Conservation (phyloP, 495 filamentous ascomycete genomes). For the Penicillium turbatum region DNA sequence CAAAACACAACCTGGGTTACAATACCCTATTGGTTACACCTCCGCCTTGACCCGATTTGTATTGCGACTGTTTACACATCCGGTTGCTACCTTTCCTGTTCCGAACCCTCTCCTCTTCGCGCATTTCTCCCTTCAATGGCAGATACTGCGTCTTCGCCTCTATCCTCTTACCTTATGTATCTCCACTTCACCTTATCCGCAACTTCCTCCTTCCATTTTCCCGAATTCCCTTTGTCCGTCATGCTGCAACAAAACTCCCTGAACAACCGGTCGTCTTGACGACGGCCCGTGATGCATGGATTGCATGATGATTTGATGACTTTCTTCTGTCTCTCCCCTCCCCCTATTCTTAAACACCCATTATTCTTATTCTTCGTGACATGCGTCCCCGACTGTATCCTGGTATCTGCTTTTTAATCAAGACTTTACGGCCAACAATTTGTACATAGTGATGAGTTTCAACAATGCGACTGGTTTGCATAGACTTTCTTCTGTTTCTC, state of each 20-base stretch:
- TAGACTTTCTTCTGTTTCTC: background rate
- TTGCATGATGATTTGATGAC: slow-evolving; percentile 7
- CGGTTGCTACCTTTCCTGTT: background rate
- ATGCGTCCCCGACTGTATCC: slow-evolving; percentile 9
- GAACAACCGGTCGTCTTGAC: slow-evolving; percentile 4
- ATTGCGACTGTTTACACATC: background rate
- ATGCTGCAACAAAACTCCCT: slow-evolving; percentile 3
- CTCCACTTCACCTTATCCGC: background rate
- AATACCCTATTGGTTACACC: background rate
- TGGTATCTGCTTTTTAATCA: slow-evolving; percentile 12
- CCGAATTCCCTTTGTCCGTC: background rate
- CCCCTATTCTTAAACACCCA: background rate
- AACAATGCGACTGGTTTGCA: slow-evolving; percentile 10
- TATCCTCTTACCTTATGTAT: background rate
- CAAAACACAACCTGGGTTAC: background rate
- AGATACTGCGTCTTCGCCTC: background rate
- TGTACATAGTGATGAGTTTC: slow-evolving; percentile 10
- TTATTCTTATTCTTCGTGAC: slow-evolving; percentile 7
- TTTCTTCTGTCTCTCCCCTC: background rate
- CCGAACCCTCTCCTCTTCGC: background rate
- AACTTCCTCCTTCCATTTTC: background rate
- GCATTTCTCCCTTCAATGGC: background rate
- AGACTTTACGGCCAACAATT: slow-evolving; percentile 9
- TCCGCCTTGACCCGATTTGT: background rate
- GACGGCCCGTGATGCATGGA: slow-evolving; percentile 4